A percentile compares a stretch with the other conserved stretches of the same genome.
Conservation (phyloP, 1,284 basidiomycete genomes). For the Blastosporella zonata region DNA sequence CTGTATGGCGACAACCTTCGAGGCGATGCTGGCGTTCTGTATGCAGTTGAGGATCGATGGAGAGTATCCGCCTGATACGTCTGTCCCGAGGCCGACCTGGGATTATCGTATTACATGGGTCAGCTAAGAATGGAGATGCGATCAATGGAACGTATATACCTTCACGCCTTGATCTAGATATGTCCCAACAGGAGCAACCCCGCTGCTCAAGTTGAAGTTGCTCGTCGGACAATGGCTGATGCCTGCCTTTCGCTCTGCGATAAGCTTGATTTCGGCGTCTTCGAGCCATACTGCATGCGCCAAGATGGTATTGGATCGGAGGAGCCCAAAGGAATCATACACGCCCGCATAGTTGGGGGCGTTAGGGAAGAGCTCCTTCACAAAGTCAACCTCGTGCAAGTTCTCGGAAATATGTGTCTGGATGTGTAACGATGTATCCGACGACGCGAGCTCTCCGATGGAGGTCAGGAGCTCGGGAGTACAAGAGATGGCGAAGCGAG, state of each 20-base stretch:
- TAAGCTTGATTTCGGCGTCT: slow-evolving; percentile 69
- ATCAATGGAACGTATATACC: slow-evolving; percentile 38
- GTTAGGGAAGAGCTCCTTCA: slow-evolving; percentile 64
- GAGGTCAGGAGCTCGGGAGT: slow-evolving; percentile 66
- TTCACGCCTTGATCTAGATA: slow-evolving; percentile 86
- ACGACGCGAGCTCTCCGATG: slow-evolving; percentile 59
- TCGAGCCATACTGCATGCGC: slow-evolving; percentile 89
- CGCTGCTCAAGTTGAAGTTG: slow-evolving; percentile 89
- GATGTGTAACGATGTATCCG: slow-evolving; percentile 64
- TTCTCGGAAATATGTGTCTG: slow-evolving; percentile 97
- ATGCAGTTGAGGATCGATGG: slow-evolving; percentile 83
- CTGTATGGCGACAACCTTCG: slow-evolving; percentile 67
- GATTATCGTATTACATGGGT: neutral
- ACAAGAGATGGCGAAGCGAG: slow-evolving; percentile 95
- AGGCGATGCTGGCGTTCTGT: slow-evolving; percentile 79
- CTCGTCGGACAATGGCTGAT: slow-evolving; percentile 92
- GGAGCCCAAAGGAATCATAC: slow-evolving; percentile 79
- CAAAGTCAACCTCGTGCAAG: slow-evolving; percentile 67
- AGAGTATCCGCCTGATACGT: slow-evolving; percentile 88
- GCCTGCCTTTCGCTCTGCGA: slow-evolving; percentile 68
- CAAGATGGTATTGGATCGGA: slow-evolving; percentile 80
- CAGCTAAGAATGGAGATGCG: neutral
- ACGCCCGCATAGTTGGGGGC: slow-evolving; percentile 67
- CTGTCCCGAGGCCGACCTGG: slow-evolving; percentile 86
- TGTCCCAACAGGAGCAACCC: slow-evolving; percentile 75